phyloP scores from a whole-genome alignment of 345 rosid genomes.

The Rhodamnia argentea region DNA sequence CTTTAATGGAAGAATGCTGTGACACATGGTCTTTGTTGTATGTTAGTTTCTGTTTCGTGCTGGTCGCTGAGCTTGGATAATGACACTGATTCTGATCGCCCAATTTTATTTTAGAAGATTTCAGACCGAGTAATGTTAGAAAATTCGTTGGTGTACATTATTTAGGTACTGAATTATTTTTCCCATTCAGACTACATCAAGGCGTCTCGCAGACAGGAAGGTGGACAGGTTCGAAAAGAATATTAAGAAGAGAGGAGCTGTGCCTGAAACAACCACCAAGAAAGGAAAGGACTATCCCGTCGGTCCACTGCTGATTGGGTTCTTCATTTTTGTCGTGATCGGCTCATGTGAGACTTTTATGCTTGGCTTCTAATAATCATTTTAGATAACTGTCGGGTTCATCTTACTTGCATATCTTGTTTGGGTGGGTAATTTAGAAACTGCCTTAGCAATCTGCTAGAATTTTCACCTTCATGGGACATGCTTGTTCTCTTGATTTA shows the following conservation, averaged over 20 bases:
- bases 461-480: not conserved
- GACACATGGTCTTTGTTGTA: not conserved
- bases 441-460: not conserved
- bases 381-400: not conserved
- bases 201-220: conserved; percentile 79
- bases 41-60: not conserved
- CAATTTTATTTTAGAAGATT: not conserved
- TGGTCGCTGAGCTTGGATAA: not conserved
- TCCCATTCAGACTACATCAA: conserved; percentile 65
- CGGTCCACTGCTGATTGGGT: conserved; percentile 81
- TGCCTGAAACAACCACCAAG: conserved; percentile 70
- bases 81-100: not conserved
- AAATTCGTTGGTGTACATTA: not conserved
- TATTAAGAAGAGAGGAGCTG: conserved; percentile 70
- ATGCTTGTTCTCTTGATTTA: not conserved
- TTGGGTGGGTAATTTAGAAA: not conserved
- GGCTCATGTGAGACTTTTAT: conserved; percentile 66
- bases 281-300: conserved; percentile 89
- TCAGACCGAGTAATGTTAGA: not conserved
- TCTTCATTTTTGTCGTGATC: conserved; percentile 84
- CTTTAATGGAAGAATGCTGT: not conserved
- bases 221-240: conserved; percentile 78
- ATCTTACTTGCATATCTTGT: not conserved
- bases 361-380: not conserved
- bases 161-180: not conserved